Percentiles rank a stretch among this genome's conserved stretches.
Conservation (phyloP, 2,329 filamentous ascomycete genomes). For the Diplodia corticola region DNA sequence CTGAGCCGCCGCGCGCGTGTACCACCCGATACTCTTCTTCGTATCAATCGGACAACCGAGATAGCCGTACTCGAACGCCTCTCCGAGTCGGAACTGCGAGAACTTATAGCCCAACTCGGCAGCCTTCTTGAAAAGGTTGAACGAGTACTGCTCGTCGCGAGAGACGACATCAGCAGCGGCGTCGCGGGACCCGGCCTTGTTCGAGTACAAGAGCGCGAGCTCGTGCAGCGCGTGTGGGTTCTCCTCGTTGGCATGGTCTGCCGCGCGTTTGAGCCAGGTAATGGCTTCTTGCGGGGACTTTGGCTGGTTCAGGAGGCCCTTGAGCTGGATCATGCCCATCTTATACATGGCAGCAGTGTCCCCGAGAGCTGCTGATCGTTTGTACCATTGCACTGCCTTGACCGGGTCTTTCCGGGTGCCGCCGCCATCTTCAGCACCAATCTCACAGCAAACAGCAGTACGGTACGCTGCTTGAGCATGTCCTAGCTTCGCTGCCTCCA, state of each 20-base stretch:
- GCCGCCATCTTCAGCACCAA: conserved; percentile 90
- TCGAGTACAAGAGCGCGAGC: conserved; percentile 61
- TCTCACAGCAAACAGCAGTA: conserved; percentile 95
- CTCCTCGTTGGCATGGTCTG: conserved; percentile 80
- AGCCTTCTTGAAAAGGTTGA: conserved; percentile 80
- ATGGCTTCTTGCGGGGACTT: conserved; percentile 83
- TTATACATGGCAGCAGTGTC: conserved; percentile 98
- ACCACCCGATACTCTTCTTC: conserved; percentile 87
- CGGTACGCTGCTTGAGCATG: conserved; percentile 88
- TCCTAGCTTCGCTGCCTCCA: conserved; percentile 86
- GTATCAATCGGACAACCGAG: conserved; percentile 82
- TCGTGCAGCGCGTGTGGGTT: conserved; percentile 97
- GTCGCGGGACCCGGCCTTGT: conserved; percentile 62
- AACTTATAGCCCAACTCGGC: conserved; percentile 92
- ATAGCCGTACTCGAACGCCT: conserved; percentile 84
- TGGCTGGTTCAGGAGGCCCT: conserved; percentile 86
- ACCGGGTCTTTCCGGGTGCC: conserved; percentile 87
- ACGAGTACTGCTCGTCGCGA: conserved; percentile 77
- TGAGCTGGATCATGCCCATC: conserved; percentile 92
- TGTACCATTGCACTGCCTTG: conserved; percentile 98
- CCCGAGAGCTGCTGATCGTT: conserved; percentile 83
- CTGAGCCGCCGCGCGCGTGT: conserved; percentile 85
- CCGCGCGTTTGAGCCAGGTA: conserved; percentile 89
- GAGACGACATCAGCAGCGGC: conserved; percentile 53
- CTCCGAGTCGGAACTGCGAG: conserved; percentile 85